Percentiles rank a stretch among this genome's conserved stretches.
These are phyloP conservation scores for Candida krabiensis DNA, from an alignment of 805 yeast species.

Conservation along the genomic window DNA sequence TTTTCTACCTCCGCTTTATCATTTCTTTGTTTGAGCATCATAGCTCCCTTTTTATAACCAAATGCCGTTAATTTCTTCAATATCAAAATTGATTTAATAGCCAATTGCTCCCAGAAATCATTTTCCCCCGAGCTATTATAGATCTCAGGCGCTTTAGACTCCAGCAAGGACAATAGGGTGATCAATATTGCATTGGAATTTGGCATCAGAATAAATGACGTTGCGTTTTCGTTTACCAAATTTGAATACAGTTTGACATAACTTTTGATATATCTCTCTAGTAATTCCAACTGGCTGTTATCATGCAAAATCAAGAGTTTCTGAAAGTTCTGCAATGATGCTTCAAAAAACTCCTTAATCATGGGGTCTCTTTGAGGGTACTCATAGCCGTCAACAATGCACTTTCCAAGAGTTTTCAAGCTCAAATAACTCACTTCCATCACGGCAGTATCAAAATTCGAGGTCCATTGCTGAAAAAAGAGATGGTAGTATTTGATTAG, in stretches of 20 bases:
- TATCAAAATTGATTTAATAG: constrained; percentile 63
- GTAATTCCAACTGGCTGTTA: constrained; percentile 42
- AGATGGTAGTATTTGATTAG: constrained; percentile 58
- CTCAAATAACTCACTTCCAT: constrained; percentile 79
- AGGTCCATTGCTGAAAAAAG: constrained; percentile 65
- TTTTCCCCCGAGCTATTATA: constrained; percentile 58
- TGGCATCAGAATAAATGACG: constrained; percentile 69
- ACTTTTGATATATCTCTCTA: constrained; percentile 74
- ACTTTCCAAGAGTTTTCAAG: constrained; percentile 70
- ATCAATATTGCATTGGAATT: constrained; percentile 60
- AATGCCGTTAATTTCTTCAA: constrained; percentile 64
- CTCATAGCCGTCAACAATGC: constrained; percentile 75
- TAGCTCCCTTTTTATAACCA: constrained; percentile 65
- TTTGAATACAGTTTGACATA: constrained; percentile 72
- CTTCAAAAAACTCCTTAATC: constrained; percentile 59
- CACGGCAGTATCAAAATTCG: constrained; percentile 46
- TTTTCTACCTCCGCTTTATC: constrained; percentile 63
- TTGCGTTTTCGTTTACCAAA: constrained; percentile 59
- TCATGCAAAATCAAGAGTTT: constrained; percentile 55
- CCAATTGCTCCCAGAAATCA: constrained; percentile 73
- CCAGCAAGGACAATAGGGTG: constrained; percentile 58
- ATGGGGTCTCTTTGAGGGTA: constrained; percentile 60
- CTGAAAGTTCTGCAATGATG: constrained; percentile 60
- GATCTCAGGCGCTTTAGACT: constrained; percentile 63
- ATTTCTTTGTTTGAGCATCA: constrained; percentile 56